Percentiles rank a stretch among this genome's conserved stretches.
These are phyloP conservation scores for Fusarium sublunatum DNA, from an alignment of 2,329 filamentous ascomycete genomes.

Conservation along the genomic window DNA sequence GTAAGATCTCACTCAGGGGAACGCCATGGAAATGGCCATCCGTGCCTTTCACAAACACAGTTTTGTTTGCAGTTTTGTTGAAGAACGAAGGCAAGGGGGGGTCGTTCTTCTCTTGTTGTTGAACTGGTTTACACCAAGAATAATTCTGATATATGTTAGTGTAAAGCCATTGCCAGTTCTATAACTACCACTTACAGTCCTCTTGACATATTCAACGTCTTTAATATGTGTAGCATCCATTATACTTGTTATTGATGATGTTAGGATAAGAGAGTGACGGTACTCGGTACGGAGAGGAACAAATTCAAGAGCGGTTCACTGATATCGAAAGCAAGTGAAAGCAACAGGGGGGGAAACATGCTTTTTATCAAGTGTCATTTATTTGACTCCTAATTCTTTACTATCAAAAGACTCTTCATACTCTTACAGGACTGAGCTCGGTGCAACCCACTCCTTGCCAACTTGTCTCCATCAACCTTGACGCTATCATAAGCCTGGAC, in stretches of 20 bases:
- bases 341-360: neutral
- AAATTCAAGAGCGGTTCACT: neutral
- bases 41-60: neutral
- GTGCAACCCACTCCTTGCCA: neutral
- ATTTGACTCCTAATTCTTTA: neutral
- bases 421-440: slow-evolving; percentile 1
- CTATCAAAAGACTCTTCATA: neutral
- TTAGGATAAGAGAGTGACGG: neutral
- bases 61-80: slow-evolving; percentile 5
- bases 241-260: neutral
- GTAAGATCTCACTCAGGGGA: slow-evolving; percentile 1
- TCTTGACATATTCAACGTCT: neutral
- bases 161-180: fast-evolving
- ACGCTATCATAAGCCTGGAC: slow-evolving; percentile 8
- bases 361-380: neutral
- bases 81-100: slow-evolving; percentile 14
- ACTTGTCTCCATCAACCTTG: slow-evolving; percentile 2
- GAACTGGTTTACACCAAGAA: neutral
- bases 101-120: slow-evolving; percentile 3
- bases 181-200: neutral
- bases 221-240: slow-evolving; percentile 5
- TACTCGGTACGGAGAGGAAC: neutral
- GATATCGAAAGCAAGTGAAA: neutral
- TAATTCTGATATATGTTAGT: slow-evolving; percentile 13
- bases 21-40: slow-evolving; percentile 3